Conservation (phyloP, 2,329 filamentous ascomycete genomes). For the Neonectria ditissima region DNA sequence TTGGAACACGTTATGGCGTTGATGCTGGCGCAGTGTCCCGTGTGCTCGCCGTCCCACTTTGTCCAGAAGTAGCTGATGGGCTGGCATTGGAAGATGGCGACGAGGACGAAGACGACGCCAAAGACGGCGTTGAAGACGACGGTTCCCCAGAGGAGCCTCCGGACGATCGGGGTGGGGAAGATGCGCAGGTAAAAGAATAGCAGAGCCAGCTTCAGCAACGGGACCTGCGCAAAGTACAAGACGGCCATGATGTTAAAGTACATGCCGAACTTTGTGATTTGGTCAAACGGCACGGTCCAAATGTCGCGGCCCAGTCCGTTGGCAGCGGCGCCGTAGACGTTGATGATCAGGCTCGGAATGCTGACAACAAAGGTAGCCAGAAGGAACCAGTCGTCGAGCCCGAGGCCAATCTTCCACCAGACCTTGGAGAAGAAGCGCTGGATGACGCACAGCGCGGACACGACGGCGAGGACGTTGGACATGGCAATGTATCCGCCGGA, state of each 20-base stretch:
- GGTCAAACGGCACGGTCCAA: slow-evolving; percentile 58
- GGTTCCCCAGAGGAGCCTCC: slow-evolving; percentile 57
- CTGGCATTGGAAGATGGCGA: slow-evolving; percentile 62
- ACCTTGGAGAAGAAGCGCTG: slow-evolving; percentile 55
- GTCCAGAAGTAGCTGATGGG: slow-evolving; percentile 66
- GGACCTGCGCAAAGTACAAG: slow-evolving; percentile 60
- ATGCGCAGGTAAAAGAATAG: slow-evolving; percentile 68
- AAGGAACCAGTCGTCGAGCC: slow-evolving; percentile 54
- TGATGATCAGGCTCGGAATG: slow-evolving; percentile 48
- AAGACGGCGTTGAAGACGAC: slow-evolving; percentile 54
- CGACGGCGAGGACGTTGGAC: slow-evolving; percentile 47
- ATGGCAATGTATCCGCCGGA: slow-evolving; percentile 49
- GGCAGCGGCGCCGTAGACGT: slow-evolving; percentile 45
- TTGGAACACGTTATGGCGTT: slow-evolving; percentile 64
- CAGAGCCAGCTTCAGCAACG: slow-evolving; percentile 63
- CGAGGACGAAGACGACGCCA: slow-evolving; percentile 56
- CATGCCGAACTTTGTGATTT: slow-evolving; percentile 58
- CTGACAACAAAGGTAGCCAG: slow-evolving; percentile 43
- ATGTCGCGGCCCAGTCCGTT: slow-evolving; percentile 63
- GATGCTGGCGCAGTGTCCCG: slow-evolving; percentile 62
- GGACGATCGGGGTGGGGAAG: slow-evolving; percentile 57
- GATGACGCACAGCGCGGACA: slow-evolving; percentile 55
- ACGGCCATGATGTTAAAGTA: slow-evolving; percentile 58
- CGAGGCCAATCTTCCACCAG: slow-evolving; percentile 50
- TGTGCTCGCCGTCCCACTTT: slow-evolving; percentile 60